Base-by-base conservation (phyloP, 2,329 filamentous ascomycete species). In the Didymella exigua region DNA sequence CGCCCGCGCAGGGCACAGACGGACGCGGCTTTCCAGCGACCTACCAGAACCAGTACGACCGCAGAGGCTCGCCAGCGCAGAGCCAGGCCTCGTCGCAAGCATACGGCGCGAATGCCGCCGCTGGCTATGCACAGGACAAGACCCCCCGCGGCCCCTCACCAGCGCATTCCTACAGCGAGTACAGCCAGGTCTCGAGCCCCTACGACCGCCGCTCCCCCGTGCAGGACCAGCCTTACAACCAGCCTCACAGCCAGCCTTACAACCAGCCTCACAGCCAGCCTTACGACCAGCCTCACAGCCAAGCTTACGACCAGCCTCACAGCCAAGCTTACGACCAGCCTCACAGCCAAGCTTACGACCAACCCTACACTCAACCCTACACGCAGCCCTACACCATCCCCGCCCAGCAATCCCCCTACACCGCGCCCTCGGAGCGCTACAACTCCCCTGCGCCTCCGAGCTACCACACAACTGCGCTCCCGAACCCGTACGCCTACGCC, bases 11-110 rank as follows among this genome's bases (percentile, higher is more conserved):
- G 10, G 65, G 70, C 31, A 53, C 53, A 33, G 69, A 72, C 38
- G 66, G 65, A 18, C 69, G 66, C 48, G 59, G 40, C 16, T 65
- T n/a, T 51, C 58, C 29, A 40, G 45, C 36, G 6, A 58, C 56
- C 13, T 68, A 68, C 36, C 67, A 70, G 30, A 68, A 68, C 33
- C 59, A 67, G 34, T 62, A 63, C 29, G 56, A 60, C 40, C 42
- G 54, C 13, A 44, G 52, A 34, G 58, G 40, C 8, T 65, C 65
- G 7, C 65, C 65, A 18, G 58, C 49, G 5, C 61, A 61, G 10
- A 38, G 45, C 42, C 49, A 46, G n/a, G 55, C 38, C 31, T 13
- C 33, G n/a, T 65, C 61, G 14, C 63, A 61, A 21, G 51, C 56
- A 1, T 58, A 63, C 31, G 58, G 44, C 34, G 51, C 55, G 36